Conservation (phyloP, 345 rosid species). For the Excoecaria agallocha region DNA sequence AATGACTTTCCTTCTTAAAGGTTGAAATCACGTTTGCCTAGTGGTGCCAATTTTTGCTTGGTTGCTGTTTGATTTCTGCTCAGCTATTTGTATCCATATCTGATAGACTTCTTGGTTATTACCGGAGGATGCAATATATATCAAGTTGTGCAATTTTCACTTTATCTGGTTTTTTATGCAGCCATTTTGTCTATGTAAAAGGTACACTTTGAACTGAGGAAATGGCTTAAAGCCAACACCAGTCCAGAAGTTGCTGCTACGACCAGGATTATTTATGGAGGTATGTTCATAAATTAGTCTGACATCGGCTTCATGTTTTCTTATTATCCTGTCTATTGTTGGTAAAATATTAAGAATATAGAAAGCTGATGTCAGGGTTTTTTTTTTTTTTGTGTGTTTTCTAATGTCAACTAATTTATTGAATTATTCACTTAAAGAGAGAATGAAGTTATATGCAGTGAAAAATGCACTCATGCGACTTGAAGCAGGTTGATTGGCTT, state of each 20-base stretch:
- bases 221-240: constrained; percentile 71
- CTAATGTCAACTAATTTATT: background rate
- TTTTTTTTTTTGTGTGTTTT: too few species aligned
- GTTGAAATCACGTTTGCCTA: background rate
- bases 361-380: background rate
- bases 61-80: background rate
- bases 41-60: background rate
- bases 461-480: background rate
- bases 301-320: background rate
- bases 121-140: background rate
- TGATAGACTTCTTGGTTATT: background rate
- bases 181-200: constrained; percentile 21
- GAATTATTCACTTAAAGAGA: background rate
- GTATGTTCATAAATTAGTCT: constrained; percentile 33
- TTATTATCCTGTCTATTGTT: background rate
- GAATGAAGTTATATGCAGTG: background rate
- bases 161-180: background rate
- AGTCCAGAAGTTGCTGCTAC: constrained; percentile 69
- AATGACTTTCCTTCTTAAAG: background rate
- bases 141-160: background rate
- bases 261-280: constrained; percentile 87
- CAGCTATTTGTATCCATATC: background rate
- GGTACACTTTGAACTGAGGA: constrained; percentile 84
- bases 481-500: background rate
- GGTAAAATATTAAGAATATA: background rate